phyloP scores from a whole-genome alignment of 352 stramenopile species.

The Pythium volutum region DNA sequence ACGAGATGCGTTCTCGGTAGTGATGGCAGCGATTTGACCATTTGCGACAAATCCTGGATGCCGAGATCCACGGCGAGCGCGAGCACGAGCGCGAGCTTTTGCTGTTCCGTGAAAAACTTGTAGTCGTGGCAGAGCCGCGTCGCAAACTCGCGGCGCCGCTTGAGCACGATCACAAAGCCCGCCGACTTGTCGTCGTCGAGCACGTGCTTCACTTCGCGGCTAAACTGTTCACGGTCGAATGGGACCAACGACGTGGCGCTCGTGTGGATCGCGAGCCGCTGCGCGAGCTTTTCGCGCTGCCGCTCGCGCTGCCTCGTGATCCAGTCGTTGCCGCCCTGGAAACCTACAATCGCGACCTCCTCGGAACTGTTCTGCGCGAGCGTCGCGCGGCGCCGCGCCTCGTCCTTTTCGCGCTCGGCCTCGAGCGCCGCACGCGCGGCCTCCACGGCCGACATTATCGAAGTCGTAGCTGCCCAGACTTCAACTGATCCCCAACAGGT shows the following conservation, averaged over 20 bases:
- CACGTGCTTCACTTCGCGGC: conserved; percentile 52
- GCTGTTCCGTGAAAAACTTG: conserved; percentile 66
- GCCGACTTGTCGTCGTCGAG: conserved; percentile 64
- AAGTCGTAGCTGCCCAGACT: background rate
- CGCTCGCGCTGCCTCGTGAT: conserved; percentile 36
- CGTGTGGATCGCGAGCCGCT: conserved; percentile 30
- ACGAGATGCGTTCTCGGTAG: conserved; percentile 77
- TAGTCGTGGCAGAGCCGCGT: conserved; percentile 73
- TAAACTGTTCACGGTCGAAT: conserved; percentile 68
- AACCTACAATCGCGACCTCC: conserved; percentile 27
- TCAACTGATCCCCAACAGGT: conserved; percentile 11
- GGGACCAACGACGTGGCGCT: conserved; percentile 34
- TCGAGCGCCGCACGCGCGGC: conserved; percentile 20
- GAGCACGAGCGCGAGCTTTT: conserved; percentile 78
- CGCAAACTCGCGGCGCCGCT: conserved; percentile 74
- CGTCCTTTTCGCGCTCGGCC: conserved; percentile 23
- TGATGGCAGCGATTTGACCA: conserved; percentile 80
- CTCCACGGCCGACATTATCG: background rate
- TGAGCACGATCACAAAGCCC: conserved; percentile 84
- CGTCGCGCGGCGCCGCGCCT: conserved; percentile 12
- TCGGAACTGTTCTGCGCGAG: conserved; percentile 17
- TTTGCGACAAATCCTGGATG: conserved; percentile 72
- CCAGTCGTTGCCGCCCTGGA: conserved; percentile 59
- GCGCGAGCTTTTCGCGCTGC: conserved; percentile 37
- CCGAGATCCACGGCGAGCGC: conserved; percentile 77